Evolutionary conservation across 176 grass and related monocot species (phyloP).

Genomic region (Oryza brachyantha): DNA sequence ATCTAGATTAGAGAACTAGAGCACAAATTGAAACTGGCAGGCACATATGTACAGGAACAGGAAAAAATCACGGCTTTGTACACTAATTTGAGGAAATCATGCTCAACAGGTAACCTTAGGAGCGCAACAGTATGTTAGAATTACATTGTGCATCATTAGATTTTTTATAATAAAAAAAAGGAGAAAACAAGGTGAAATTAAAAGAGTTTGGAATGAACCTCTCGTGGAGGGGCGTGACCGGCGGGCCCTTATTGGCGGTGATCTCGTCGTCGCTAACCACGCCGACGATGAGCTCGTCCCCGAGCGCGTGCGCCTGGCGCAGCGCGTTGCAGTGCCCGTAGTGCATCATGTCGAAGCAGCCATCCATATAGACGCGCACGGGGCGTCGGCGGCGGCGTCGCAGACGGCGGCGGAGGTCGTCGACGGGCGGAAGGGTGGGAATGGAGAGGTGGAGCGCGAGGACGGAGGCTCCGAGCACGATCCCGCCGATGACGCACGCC

Average conservation of each 20-base stretch:
- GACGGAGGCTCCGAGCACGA: slow-evolving; percentile 62
- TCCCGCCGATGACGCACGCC: slow-evolving; percentile 64
- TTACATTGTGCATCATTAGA: background rate
- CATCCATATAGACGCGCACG: slow-evolving; percentile 94
- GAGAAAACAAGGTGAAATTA: background rate
- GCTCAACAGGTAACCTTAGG: background rate
- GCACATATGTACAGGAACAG: background rate
- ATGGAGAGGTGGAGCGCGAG: slow-evolving; percentile 43
- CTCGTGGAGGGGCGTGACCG: slow-evolving; percentile 73
- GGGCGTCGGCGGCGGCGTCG: slow-evolving; percentile 39
- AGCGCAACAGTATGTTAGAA: background rate
- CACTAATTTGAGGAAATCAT: background rate
- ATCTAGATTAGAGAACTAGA: too few species aligned
- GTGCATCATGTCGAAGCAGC: slow-evolving; percentile 99
- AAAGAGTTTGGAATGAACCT: slow-evolving; percentile 45
- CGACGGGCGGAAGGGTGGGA: background rate
- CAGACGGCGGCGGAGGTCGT: slow-evolving; percentile 24
- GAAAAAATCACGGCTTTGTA: background rate
- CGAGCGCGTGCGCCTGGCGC: slow-evolving; percentile 72
- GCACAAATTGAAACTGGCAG: background rate
- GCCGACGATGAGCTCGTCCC: slow-evolving; percentile 82
- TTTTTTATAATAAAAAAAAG: background rate
- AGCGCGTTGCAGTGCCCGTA: slow-evolving; percentile 92
- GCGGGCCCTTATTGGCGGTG: slow-evolving; percentile 79
- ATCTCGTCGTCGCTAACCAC: slow-evolving; percentile 85